Percentiles rank a stretch among this genome's conserved stretches.
These are phyloP conservation scores for Pyrenula aspistea DNA, from an alignment of 495 filamentous ascomycete genomes.

Conservation along the genomic window DNA sequence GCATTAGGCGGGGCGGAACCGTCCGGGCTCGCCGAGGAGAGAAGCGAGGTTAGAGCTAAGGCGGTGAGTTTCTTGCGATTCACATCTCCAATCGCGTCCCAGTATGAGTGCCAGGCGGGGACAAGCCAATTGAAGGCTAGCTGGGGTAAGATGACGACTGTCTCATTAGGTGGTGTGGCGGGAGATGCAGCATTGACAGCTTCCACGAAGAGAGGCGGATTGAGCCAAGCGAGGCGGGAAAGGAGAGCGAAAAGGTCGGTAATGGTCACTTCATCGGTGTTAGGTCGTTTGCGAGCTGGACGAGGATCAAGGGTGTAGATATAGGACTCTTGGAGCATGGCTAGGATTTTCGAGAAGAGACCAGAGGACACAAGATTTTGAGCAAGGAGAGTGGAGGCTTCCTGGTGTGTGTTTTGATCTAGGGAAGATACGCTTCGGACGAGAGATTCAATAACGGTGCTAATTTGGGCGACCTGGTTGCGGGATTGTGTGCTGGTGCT, in stretches of 20 bases:
- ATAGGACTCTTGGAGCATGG: conserved; percentile 58
- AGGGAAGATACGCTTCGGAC: conserved; percentile 26
- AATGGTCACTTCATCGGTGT: conserved; percentile 56
- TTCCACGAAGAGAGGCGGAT: conserved; percentile 51
- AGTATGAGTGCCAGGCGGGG: conserved; percentile 78
- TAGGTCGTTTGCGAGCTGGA: conserved; percentile 49
- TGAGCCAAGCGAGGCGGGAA: conserved; percentile 61
- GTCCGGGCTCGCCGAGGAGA: conserved; percentile 48
- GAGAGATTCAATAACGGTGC: conserved; percentile 55
- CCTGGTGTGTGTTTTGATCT: not conserved
- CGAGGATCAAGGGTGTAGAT: conserved; percentile 65
- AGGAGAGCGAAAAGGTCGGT: conserved; percentile 79
- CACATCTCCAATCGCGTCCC: conserved; percentile 67
- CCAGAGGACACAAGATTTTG: conserved; percentile 49
- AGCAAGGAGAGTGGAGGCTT: conserved; percentile 28
- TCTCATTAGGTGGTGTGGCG: conserved; percentile 10
- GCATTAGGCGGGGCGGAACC: conserved; percentile 36
- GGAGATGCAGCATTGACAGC: conserved; percentile 31
- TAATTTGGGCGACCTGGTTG: conserved; percentile 51
- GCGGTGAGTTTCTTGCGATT: conserved; percentile 69
- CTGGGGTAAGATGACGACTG: conserved; percentile 20
- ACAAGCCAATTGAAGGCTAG: conserved; percentile 59
- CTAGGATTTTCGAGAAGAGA: conserved; percentile 46
- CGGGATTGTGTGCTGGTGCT: conserved; percentile 28
- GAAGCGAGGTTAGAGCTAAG: conserved; percentile 69